Conservation (phyloP, 768 basidiomycete species). For the Ramaria rubella region DNA sequence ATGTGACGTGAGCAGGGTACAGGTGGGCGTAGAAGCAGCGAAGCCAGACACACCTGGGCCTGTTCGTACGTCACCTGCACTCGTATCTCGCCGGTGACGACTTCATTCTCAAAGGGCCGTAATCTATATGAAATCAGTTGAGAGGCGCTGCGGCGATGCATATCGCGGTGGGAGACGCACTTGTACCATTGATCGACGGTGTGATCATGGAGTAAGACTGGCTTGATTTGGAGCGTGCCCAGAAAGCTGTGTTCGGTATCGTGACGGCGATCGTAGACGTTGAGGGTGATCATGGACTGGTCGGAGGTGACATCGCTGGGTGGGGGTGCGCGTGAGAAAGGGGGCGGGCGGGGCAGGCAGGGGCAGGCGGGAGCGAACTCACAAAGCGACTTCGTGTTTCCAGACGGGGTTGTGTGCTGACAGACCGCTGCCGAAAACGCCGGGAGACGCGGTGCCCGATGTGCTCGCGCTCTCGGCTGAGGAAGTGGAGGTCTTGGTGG, state of each 20-base stretch:
- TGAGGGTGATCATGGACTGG: conserved; percentile 74
- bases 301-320: conserved; percentile 90
- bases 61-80: conserved; percentile 93
- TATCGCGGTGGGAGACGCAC: conserved; percentile 54
- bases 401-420: conserved; percentile 89
- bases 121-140: no score
- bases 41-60: conserved; percentile 56
- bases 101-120: conserved; percentile 68
- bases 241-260: conserved; percentile 81
- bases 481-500: conserved; percentile 15
- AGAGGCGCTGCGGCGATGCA: conserved; percentile 13
- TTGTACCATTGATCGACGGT: conserved; percentile 97
- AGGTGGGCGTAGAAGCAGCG: conserved; percentile 1
- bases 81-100: conserved; percentile 88
- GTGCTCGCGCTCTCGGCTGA: conserved; percentile 5
- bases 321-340: conserved; percentile 15
- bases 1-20: conserved; percentile 14
- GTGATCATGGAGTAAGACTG: conserved; percentile 84
- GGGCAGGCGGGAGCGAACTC: conserved; percentile 32
- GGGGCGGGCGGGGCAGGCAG: neutral
- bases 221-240: conserved; percentile 87
- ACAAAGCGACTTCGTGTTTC: conserved; percentile 99
- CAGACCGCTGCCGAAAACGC: conserved; percentile 50
- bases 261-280: conserved; percentile 82
- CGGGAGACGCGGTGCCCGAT: conserved; percentile 12